Percentiles rank a stretch among this genome's conserved stretches.
Evolutionary conservation across 2,329 filamentous ascomycete genomes (phyloP).

Genomic region (Diaporthe destruens): DNA sequence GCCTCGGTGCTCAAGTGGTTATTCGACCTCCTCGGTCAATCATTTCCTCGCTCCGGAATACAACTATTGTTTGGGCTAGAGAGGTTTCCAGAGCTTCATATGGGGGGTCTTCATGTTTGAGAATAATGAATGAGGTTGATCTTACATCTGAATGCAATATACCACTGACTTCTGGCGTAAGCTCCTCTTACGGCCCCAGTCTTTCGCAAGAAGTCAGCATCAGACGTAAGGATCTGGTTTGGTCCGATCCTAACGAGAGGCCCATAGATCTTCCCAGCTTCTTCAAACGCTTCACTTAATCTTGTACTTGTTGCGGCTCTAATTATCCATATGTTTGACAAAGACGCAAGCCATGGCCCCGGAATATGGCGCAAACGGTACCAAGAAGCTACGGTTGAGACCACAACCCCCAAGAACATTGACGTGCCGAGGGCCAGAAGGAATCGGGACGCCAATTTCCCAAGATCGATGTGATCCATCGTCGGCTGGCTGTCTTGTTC

Average conservation of each 20-base stretch:
- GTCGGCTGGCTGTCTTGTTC: not conserved
- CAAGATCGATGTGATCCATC: not conserved
- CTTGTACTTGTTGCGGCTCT: conserved; percentile 44
- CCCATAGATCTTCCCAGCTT: conserved; percentile 46
- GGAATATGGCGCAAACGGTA: conserved; percentile 46
- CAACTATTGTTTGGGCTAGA: not conserved
- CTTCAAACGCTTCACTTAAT: conserved; percentile 44
- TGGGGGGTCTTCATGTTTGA: no score
- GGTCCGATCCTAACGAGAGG: conserved; percentile 53
- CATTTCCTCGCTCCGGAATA: not conserved
- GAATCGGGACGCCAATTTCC: not conserved
- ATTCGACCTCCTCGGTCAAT: not conserved
- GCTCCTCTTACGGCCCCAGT: conserved; percentile 47
- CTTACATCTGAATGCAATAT: conserved; percentile 24
- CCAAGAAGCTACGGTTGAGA: conserved; percentile 35
- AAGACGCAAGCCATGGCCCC: conserved; percentile 48
- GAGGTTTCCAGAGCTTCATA: not conserved
- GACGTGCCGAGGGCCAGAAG: not conserved
- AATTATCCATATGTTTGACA: conserved; percentile 52
- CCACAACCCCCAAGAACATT: conserved; percentile 40
- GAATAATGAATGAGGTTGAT: not conserved
- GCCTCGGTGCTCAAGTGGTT: no score
- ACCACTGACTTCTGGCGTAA: conserved; percentile 46
- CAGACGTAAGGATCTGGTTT: conserved; percentile 52
- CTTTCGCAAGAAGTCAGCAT: conserved; percentile 50